Evolutionary conservation across 2,329 filamentous ascomycete species (phyloP).

Genomic region (Onygenales sp.): DNA sequence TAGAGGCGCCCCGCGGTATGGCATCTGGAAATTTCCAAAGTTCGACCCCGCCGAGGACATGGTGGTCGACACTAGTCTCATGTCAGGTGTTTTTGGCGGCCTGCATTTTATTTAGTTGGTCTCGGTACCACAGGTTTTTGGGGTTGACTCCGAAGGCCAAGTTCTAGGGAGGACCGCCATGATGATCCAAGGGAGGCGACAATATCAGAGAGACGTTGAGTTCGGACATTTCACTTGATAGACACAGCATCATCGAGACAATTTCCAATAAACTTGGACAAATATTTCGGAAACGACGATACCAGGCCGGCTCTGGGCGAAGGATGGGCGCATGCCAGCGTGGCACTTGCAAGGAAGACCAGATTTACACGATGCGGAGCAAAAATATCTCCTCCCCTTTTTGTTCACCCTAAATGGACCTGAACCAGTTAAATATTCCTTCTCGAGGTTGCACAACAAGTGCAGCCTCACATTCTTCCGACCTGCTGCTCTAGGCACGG

Average conservation of each 20-base stretch:
- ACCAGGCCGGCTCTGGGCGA: not conserved
- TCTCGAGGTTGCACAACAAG: too few relatives aligned
- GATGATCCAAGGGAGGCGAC: not conserved
- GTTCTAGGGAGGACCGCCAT: not conserved
- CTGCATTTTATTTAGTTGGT: not conserved
- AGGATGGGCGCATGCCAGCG: not conserved
- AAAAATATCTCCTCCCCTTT: not conserved
- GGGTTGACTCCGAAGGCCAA: not conserved
- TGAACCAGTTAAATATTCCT: too few relatives aligned
- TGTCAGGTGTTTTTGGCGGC: not conserved
- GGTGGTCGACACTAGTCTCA: not conserved
- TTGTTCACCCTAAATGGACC: not conserved
- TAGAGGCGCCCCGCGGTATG: not conserved
- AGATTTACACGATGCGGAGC: not conserved
- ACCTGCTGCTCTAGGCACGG: too few relatives aligned
- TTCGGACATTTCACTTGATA: not conserved
- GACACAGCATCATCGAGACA: too few relatives aligned
- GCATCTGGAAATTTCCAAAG: not conserved
- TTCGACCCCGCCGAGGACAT: not conserved
- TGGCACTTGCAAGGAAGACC: slow-evolving; percentile 1
- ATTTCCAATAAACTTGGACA: not conserved
- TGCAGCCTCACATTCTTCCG: too few relatives aligned
- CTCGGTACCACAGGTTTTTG: not conserved
- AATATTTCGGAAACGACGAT: not conserved
- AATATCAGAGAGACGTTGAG: not conserved